These are phyloP conservation scores for Apiotrichum mycotoxinovorans DNA, from an alignment of 1,284 basidiomycete genomes.

Conservation along the genomic window DNA sequence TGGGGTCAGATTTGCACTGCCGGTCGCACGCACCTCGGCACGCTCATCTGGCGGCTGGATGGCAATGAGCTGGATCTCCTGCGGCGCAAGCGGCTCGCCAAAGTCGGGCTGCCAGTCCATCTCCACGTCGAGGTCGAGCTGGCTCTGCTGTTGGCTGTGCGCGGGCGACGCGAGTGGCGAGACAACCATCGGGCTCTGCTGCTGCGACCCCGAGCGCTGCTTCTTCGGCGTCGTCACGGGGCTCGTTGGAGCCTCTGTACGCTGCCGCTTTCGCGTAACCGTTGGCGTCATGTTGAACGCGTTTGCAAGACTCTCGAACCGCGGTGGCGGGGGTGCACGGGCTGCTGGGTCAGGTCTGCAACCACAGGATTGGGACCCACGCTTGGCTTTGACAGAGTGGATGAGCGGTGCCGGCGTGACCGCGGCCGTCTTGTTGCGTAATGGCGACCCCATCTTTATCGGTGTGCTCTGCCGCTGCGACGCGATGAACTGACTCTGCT, in stretches of 20 bases:
- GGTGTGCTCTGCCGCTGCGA: slow-evolving; percentile 17
- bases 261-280: slow-evolving; percentile 26
- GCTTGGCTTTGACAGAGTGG: slow-evolving; percentile 30
- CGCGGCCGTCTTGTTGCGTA: slow-evolving; percentile 7
- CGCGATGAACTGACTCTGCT: slow-evolving; percentile 17
- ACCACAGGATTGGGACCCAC: slow-evolving; percentile 9
- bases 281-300: slow-evolving; percentile 32
- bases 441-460: slow-evolving; percentile 7
- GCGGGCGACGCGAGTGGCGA: slow-evolving; percentile 3
- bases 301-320: slow-evolving; percentile 34
- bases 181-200: neutral
- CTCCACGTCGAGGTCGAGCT: slow-evolving; percentile 3
- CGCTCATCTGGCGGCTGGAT: slow-evolving; percentile 10
- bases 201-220: neutral
- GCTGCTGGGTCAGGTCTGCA: slow-evolving; percentile 7
- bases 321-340: slow-evolving; percentile 22
- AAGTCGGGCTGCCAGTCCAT: slow-evolving; percentile 23
- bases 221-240: slow-evolving; percentile 22
- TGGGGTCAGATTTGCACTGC: neutral
- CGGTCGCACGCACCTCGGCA: slow-evolving; percentile 22
- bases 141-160: slow-evolving; percentile 1
- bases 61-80: neutral
- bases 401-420: slow-evolving; percentile 21
- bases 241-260: slow-evolving; percentile 25
- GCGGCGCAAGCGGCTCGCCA: neutral